A percentile compares a stretch with the other conserved stretches of the same genome.
Conservation (phyloP, 441 rosid species). For the Metrosideros polymorpha region DNA sequence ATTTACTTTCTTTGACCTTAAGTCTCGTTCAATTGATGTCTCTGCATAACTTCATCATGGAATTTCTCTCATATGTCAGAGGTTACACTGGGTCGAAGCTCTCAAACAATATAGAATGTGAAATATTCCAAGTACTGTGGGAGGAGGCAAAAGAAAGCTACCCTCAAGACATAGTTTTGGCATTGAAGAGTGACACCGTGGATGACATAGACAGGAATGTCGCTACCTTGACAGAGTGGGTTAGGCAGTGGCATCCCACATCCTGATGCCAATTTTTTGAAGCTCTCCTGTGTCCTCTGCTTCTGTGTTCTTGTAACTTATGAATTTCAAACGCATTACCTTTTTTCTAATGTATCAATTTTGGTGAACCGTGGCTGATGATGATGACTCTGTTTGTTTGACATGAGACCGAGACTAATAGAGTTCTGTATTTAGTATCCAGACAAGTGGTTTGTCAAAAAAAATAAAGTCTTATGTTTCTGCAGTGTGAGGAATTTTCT, state of each 20-base stretch:
- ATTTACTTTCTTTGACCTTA: not conserved
- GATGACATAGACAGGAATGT: conserved; percentile 65
- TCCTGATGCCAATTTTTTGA: not conserved
- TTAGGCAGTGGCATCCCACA: conserved; percentile 44
- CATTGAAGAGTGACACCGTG: conserved; percentile 50
- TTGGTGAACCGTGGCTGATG: not conserved
- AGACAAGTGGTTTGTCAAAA: not conserved
- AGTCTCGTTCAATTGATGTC: not conserved
- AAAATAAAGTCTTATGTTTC: not conserved
- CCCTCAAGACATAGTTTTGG: conserved; percentile 38
- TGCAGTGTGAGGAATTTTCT: not conserved
- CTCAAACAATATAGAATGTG: conserved; percentile 76
- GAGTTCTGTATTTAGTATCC: not conserved
- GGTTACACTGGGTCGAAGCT: conserved; percentile 74
- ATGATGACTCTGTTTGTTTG: not conserved
- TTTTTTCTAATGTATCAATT: not conserved
- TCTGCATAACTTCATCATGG: not conserved
- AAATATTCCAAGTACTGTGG: conserved; percentile 65
- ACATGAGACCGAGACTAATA: not conserved
- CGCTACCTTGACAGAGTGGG: conserved; percentile 51
- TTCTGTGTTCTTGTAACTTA: not conserved
- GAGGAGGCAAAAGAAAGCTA: conserved; percentile 94
- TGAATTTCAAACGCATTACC: not conserved
- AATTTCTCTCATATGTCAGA: conserved; percentile 21
- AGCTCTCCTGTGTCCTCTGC: not conserved